Base-by-base conservation (phyloP, 2,329 filamentous ascomycete genomes). In the Dryadomyces quercus-mongolicae region DNA sequence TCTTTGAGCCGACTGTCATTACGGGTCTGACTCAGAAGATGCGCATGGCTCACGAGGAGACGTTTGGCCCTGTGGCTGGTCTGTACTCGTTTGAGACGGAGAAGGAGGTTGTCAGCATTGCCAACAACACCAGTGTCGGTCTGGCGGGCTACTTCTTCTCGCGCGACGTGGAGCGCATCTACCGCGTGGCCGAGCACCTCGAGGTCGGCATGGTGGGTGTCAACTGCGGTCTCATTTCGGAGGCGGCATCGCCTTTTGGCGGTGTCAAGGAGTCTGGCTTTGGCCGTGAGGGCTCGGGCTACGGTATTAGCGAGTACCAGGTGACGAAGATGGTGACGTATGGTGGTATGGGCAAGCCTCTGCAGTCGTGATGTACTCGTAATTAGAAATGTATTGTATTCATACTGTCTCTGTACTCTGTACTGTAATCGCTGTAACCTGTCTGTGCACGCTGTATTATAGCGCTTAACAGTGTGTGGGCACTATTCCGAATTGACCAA, bases 101-200 rank as follows among this genome's bases (percentile, higher is more conserved):
- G 70, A 84, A 86, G 53, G 91, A 97, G 63, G 93, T 95, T 5
- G 82, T 97, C 34, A 75, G 79, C 58, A 71, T 92, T 60, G 92
- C 93, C 4, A 98, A 98, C 69, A 70, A 73, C 45, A 76, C 88
- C 1, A 84, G 92, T 52, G 91, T 97, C 42, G 93, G 93, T 1
- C 76, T 98, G 40, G 93, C 92, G 0, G 92, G 88, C 1, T 97
- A 97, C 72, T 95, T 98, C 74, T 97, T 88, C 75, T 90, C 80
- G 6, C 70, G 71, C 51, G 78, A 86, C 62, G 57, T 86, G 13
- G 72, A 77, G 63, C 70, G 84, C 7, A 75, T 81, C 31, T 71
- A 74, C 61, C 74, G 84, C 49, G 77, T 88, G 0, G 80, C 82
- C 0, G 84, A 87, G 69, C 75, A 76, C 16, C 71, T 94, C 43